phyloP scores from a whole-genome alignment of 345 rosid genomes.

The Arabis alpina region DNA sequence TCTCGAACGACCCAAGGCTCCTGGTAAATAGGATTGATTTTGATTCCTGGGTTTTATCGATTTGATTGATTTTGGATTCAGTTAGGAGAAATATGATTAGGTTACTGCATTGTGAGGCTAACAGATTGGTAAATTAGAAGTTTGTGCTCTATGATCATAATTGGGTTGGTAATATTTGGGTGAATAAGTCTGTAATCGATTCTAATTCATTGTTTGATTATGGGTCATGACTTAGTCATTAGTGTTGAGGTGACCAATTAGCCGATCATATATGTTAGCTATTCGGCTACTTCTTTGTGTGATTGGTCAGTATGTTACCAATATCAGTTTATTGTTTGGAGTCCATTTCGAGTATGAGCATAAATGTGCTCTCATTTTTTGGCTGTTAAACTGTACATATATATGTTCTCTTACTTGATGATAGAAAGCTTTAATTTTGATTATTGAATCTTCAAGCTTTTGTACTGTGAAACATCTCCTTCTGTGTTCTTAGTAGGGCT shows the following conservation, averaged over 20 bases:
- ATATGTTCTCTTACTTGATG: not conserved
- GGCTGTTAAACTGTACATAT: conserved; percentile 20
- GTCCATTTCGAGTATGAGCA: conserved; percentile 31
- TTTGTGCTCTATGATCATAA: not conserved
- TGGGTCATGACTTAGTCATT: not conserved
- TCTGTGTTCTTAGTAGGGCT: not conserved
- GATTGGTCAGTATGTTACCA: conserved; percentile 42
- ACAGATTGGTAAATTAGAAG: not conserved
- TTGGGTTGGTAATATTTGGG: not conserved
- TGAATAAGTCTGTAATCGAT: not conserved
- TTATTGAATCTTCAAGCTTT: conserved; percentile 1
- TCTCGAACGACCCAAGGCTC: conserved; percentile 64
- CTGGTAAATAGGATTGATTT: conserved; percentile 42
- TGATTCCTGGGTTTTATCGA: conserved; percentile 2
- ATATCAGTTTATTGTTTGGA: conserved; percentile 32
- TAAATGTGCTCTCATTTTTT: conserved; percentile 1
- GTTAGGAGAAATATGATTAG: too few species aligned
- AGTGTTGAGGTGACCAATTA: conserved; percentile 40
- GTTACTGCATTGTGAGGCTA: too few species aligned
- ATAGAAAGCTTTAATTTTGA: not conserved
- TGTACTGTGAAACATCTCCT: conserved; percentile 23
- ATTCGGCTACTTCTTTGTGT: conserved; percentile 29
- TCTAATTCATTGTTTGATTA: conserved; percentile 1
- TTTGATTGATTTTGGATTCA: not conserved
- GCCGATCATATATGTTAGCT: conserved; percentile 38